Evolutionary conservation across 805 yeast species (phyloP).

Genomic region (Metschnikowia bowlesiae): DNA sequence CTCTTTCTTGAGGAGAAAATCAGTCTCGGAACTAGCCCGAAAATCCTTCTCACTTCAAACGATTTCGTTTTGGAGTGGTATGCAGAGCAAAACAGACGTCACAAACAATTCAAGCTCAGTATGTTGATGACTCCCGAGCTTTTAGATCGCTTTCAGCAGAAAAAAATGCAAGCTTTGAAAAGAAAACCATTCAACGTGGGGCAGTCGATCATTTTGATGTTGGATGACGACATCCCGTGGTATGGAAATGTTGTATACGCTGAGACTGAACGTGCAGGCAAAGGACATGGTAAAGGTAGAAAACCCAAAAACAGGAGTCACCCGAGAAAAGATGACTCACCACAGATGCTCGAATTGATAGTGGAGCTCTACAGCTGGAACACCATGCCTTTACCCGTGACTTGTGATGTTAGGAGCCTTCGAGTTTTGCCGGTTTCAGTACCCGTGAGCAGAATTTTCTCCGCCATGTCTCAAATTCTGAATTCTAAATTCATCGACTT

Average conservation of each 20-base stretch:
- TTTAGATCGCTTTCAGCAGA: conserved; percentile 47
- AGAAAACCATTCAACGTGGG: conserved; percentile 56
- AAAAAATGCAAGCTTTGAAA: conserved; percentile 46
- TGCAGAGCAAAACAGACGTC: conserved; percentile 39
- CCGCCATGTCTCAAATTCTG: conserved; percentile 59
- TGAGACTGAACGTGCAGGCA: conserved; percentile 15
- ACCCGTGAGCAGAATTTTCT: conserved; percentile 58
- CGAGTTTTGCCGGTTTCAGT: conserved; percentile 57
- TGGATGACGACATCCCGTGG: conserved; percentile 53
- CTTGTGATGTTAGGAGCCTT: conserved; percentile 33
- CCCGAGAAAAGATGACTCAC: conserved; percentile 6
- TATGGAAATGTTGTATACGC: conserved; percentile 51
- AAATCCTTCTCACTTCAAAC: conserved; percentile 32
- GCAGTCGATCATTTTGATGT: conserved; percentile 54
- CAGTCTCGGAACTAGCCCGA: conserved; percentile 32
- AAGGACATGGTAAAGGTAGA: conserved; percentile 1
- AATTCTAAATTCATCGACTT: conserved; percentile 50
- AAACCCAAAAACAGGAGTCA: conserved; percentile 11
- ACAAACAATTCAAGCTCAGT: conserved; percentile 37
- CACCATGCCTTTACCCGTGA: conserved; percentile 43
- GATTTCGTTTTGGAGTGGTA: conserved; percentile 53
- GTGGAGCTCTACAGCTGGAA: conserved; percentile 60
- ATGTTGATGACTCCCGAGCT: conserved; percentile 46
- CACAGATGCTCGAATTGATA: conserved; percentile 38
- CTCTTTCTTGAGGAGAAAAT: conserved; percentile 58